Evolutionary conservation across 2,329 filamentous ascomycete species (phyloP).

Genomic region (Arthrobotrys entomopaga): DNA sequence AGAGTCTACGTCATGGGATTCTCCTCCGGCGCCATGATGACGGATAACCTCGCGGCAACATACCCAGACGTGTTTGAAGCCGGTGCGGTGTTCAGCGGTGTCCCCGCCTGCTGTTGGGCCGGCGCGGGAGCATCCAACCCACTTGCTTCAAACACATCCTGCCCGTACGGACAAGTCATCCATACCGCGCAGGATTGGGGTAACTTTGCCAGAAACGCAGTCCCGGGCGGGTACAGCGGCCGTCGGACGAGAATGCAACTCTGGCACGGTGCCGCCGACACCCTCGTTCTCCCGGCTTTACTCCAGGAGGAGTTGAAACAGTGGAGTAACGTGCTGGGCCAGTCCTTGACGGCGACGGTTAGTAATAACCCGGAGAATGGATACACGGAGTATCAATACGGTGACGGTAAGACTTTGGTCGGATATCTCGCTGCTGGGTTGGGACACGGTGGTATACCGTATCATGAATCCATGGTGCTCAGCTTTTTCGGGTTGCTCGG

Average conservation of each 20-base stretch:
- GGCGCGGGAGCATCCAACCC: constrained; percentile 35
- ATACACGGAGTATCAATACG: constrained; percentile 60
- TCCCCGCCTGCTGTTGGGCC: constrained; percentile 63
- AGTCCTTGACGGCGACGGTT: constrained; percentile 57
- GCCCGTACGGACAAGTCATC: constrained; percentile 15
- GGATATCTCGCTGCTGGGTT: constrained; percentile 60
- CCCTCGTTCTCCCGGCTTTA: constrained; percentile 62
- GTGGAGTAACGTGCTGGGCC: constrained; percentile 62
- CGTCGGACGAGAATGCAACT: constrained; percentile 63
- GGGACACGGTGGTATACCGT: constrained; percentile 59
- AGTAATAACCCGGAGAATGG: constrained; percentile 58
- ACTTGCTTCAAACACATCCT: constrained; percentile 9
- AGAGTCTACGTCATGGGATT: constrained; percentile 61
- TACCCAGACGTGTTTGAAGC: constrained; percentile 67
- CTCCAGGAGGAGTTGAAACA: constrained; percentile 64
- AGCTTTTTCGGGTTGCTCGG: constrained; percentile 38
- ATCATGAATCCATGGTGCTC: constrained; percentile 57
- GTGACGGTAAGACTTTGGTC: constrained; percentile 60
- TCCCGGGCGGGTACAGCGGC: constrained; percentile 61
- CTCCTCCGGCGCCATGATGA: constrained; percentile 61
- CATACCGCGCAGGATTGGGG: constrained; percentile 38
- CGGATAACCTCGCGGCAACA: constrained; percentile 65
- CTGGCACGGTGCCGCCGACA: constrained; percentile 62
- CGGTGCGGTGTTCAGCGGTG: constrained; percentile 64
- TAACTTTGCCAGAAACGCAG: constrained; percentile 60